Base-by-base conservation (phyloP, 805 yeast species). In the Candida pini region DNA sequence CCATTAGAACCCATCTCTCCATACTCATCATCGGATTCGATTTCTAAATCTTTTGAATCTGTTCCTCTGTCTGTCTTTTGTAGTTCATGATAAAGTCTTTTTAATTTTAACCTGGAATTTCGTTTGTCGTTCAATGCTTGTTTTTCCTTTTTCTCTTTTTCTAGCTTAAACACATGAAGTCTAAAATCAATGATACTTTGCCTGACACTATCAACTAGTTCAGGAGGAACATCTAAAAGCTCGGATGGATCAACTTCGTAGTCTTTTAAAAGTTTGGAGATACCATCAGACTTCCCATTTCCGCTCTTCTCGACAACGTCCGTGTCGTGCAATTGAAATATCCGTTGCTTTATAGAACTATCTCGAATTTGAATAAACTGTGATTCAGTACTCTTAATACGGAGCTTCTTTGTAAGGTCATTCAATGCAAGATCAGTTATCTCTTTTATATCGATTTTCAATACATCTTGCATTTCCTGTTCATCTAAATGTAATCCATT, bases 171-270 rank as follows among this genome's bases (percentile, higher is more conserved):
- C 18, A 78, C 79, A 28, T 66, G 68, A 16, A 76, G 60, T 47
- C 85, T 56, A 49, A 79, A 79, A 40, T 68, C 71, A 38, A 76
- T 62, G 36, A 79, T 69, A 38, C 73, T 76, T 36, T 65, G 64
- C 14, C 64, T 68, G 24, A 78, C 71, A n/a, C 58, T 60, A 15
- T 75, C 78, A 29, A 70, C 53, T 62, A 73, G 60, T 18, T 71
- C 70, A 17, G 58, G 54, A 2, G 85, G 83, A 4, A 78, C 69
- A 43, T 75, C 84, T 10, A 65, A 58, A 35, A 79, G 51, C 45
- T 78, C 84, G 30, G 62, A 58, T n/a, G 67, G 63, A 48, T 79
- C 81, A 21, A 79, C 71, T 35, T 68, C 64, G 49, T 79, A 78
- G 3, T 42, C 44, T 9, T 41, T 39, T 18, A 50, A 40, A 19